A percentile compares a stretch with the other conserved stretches of the same genome.
phyloP scores from a whole-genome alignment of 768 basidiomycete species.

The Artomyces pyxidatus region DNA sequence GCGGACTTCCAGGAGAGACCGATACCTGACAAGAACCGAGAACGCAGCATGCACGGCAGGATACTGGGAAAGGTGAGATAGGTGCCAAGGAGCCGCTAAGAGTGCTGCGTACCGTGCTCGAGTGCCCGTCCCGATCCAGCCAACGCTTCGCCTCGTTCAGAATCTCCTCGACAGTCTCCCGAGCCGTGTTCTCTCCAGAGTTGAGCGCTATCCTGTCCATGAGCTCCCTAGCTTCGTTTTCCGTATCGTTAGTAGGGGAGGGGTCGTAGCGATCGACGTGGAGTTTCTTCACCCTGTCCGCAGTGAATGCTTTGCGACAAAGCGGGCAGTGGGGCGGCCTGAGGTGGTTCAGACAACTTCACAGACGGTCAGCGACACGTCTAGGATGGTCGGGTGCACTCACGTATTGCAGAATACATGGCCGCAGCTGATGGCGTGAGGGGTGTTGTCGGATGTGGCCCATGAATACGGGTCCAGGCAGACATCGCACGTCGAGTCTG shows the following conservation, averaged over 20 bases:
- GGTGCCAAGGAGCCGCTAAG: too few relatives aligned
- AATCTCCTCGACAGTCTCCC: constrained; percentile 29
- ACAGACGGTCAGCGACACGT: constrained; percentile 4
- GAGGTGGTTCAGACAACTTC: constrained; percentile 48
- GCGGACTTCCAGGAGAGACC: constrained; percentile 11
- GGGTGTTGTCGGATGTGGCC: constrained; percentile 40
- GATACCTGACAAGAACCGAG: constrained; percentile 11
- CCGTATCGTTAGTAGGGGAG: neutral
- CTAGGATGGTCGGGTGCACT: constrained; percentile 21
- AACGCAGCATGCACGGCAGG: constrained; percentile 10
- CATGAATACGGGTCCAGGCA: constrained; percentile 60
- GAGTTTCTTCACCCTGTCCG: constrained; percentile 56
- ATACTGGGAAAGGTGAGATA: too few relatives aligned
- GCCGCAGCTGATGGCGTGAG: constrained; percentile 69
- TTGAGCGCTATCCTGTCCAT: constrained; percentile 28
- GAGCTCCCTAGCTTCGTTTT: constrained; percentile 17
- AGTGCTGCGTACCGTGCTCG: too few relatives aligned
- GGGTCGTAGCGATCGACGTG: constrained; percentile 40
- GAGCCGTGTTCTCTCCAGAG: constrained; percentile 26
- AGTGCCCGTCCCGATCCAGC: constrained; percentile 25
- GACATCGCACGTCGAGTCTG: constrained; percentile 68
- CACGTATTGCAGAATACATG: constrained; percentile 68
- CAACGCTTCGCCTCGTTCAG: constrained; percentile 43
- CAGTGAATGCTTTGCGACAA: constrained; percentile 52
- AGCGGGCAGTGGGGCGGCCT: constrained; percentile 52